Evolutionary conservation across 768 basidiomycete species (phyloP).

Genomic region (Flagelloscypha sp.): DNA sequence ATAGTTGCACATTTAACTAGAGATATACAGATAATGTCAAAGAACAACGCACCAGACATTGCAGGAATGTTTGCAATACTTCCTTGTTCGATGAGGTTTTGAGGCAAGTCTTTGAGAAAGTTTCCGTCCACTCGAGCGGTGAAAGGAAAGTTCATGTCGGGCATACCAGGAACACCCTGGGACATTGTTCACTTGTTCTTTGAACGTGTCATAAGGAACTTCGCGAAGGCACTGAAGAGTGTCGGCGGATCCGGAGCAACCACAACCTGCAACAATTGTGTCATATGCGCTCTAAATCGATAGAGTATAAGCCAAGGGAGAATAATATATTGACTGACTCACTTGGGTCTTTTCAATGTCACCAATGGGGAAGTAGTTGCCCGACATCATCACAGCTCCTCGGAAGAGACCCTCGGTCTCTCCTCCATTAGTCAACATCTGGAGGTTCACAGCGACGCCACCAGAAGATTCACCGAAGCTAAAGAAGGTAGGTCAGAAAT

Average conservation of each 20-base stretch:
- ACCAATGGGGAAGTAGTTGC: constrained; percentile 12
- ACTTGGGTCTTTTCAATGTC: no score
- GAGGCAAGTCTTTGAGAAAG: constrained; percentile 38
- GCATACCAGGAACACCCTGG: no score
- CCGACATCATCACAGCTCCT: constrained; percentile 2
- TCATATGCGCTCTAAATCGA: no score
- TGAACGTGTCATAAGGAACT: constrained; percentile 21
- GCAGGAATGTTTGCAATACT: constrained; percentile 41
- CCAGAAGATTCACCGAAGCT: constrained; percentile 31
- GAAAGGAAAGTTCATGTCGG: constrained; percentile 17
- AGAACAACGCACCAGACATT: constrained; percentile 17
- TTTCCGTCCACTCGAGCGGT: constrained; percentile 38
- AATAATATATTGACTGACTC: no score
- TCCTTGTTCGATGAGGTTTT: constrained; percentile 32
- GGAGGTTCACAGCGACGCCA: constrained; percentile 24
- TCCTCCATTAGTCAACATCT: constrained; percentile 20
- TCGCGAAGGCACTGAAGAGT: constrained; percentile 25
- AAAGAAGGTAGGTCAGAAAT: background rate
- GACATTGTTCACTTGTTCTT: no score
- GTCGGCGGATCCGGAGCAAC: constrained; percentile 20
- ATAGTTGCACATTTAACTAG: constrained; percentile 3
- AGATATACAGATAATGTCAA: constrained; percentile 9
- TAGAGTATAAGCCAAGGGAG: no score
- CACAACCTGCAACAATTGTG: constrained; percentile 18
- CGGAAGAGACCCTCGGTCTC: constrained; percentile 18